Evolutionary conservation across 805 yeast genomes (phyloP).

Genomic region (Ogataea pini): DNA sequence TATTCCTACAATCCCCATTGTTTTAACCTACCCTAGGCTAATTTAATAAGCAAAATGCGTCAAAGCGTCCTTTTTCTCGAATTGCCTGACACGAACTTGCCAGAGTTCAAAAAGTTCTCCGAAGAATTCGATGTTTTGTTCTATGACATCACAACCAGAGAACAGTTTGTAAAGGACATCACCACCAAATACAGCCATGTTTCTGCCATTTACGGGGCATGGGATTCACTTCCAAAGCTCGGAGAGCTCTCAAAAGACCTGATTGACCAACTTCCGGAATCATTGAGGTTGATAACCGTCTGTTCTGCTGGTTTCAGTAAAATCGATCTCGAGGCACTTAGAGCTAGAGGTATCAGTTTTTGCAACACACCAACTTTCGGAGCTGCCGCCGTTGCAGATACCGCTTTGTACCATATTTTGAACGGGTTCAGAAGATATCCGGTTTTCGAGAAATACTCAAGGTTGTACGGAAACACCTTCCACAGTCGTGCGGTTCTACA

Average conservation of each 20-base stretch:
- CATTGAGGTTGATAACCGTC: slow-evolving; percentile 48
- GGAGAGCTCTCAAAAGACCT: slow-evolving; percentile 49
- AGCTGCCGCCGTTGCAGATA: slow-evolving; percentile 71
- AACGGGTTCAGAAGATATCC: slow-evolving; percentile 60
- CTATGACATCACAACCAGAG: slow-evolving; percentile 43
- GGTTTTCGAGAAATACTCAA: slow-evolving; percentile 45
- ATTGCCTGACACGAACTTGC: slow-evolving; percentile 47
- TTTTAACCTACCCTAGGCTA: too few species aligned
- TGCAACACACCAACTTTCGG: slow-evolving; percentile 64
- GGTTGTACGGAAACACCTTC: slow-evolving; percentile 44
- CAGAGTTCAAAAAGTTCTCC: slow-evolving; percentile 48
- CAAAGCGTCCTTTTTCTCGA: slow-evolving; percentile 47
- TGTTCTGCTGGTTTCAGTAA: slow-evolving; percentile 58
- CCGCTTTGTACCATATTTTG: slow-evolving; percentile 59
- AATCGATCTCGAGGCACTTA: slow-evolving; percentile 41
- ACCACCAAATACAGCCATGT: slow-evolving; percentile 39
- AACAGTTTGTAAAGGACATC: slow-evolving; percentile 43
- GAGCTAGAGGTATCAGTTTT: slow-evolving; percentile 44
- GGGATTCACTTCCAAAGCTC: slow-evolving; percentile 47
- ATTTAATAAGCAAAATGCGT: background rate
- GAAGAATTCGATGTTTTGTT: slow-evolving; percentile 40
- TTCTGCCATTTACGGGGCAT: slow-evolving; percentile 51
- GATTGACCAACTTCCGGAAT: slow-evolving; percentile 41
- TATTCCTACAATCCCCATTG: too few species aligned
- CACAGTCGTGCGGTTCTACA: slow-evolving; percentile 43